Base-by-base conservation (phyloP, 805 yeast genomes). In the Isabelozyma heimii region DNA sequence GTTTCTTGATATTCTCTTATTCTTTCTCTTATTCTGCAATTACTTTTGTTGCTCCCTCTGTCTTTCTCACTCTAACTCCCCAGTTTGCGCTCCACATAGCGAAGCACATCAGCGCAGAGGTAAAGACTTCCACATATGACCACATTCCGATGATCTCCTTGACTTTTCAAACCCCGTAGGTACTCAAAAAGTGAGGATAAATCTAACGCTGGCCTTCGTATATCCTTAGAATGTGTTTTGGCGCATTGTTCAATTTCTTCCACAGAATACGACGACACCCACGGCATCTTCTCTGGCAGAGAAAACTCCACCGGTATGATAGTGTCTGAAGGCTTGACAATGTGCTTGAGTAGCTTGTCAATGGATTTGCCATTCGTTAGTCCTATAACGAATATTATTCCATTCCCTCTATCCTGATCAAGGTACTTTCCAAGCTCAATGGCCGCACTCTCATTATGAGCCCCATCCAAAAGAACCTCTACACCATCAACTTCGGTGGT, bases 371-470 rank as follows among this genome's bases (percentile, higher is more conserved):
- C 94, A 40, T 75, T 68, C 1, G 97, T 88, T 39, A 91, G 78
- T 0, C 90, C 97, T 40, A 90, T 65, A 0, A 92, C 74, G 64
- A 85, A 89, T 0, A 80, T 72, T 2, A 82, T 52, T 53, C 78
- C 67, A 5, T 59, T 56, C 40, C 49, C 33, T 13, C 47, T 33
- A 10, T 52, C 37, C 42, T 14, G 0, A 50, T 37, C 5, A 1
- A 91, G 65, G 60, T 74, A 89, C 38, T 74, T 74, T 0, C 77
- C 79, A 28, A 94, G 70, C 58, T 87, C 89, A n/a, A 69, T 66
- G 0, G 97, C 94, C 0, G 97, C 96, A 51, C 84, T 82, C 5
- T 82, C 83, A 62, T 94, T 94, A 63, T 94, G 98, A 0, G 98
- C 97, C 2, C 98, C 98, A 67, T 92, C 98, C 2, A 94, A 59